Conservation (phyloP, 371 early-diverging fungal genomes). For the Phascolomyces articulosus region DNA sequence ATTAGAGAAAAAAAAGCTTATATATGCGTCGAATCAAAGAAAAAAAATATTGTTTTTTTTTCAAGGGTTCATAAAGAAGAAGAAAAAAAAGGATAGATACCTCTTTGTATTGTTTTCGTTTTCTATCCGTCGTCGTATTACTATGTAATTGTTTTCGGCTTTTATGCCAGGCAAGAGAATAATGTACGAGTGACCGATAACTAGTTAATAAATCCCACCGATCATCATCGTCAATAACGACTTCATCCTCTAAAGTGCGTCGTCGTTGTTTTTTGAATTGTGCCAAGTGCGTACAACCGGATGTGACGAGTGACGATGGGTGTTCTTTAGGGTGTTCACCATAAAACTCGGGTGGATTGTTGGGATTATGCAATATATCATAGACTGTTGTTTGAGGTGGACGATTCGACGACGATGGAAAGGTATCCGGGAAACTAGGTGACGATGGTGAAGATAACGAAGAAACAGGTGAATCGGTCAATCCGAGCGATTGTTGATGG, state of each 20-base stretch:
- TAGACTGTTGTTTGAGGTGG: slow-evolving; percentile 27
- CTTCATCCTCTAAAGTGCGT: slow-evolving; percentile 9
- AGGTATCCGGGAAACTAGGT: slow-evolving; percentile 20
- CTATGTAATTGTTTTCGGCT: slow-evolving; percentile 5
- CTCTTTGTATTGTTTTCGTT: slow-evolving; percentile 22
- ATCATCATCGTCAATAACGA: slow-evolving; percentile 17
- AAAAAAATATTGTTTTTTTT: neutral
- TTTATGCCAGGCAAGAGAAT: slow-evolving; percentile 42
- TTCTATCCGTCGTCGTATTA: slow-evolving; percentile 14
- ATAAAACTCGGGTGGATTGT: slow-evolving; percentile 43
- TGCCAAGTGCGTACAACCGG: slow-evolving; percentile 41
- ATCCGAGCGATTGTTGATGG: slow-evolving; percentile 17
- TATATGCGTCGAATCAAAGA: neutral
- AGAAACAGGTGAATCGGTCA: slow-evolving; percentile 26
- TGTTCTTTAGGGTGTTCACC: slow-evolving; percentile 12
- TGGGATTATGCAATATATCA: slow-evolving; percentile 38
- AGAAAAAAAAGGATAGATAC: slow-evolving; percentile 16
- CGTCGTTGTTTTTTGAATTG: slow-evolving; percentile 29
- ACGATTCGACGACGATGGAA: neutral
- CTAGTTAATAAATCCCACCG: slow-evolving; percentile 28
- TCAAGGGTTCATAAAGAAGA: neutral
- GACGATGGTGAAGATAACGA: slow-evolving; percentile 23
- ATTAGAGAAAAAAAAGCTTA: neutral
- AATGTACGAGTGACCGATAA: slow-evolving; percentile 35
- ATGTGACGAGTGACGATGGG: slow-evolving; percentile 16